Evolutionary conservation across 148 eudicot genomes (phyloP), one percentile per base, ranked within the genome.

Genomic region (Persicaria maculosa): DNA sequence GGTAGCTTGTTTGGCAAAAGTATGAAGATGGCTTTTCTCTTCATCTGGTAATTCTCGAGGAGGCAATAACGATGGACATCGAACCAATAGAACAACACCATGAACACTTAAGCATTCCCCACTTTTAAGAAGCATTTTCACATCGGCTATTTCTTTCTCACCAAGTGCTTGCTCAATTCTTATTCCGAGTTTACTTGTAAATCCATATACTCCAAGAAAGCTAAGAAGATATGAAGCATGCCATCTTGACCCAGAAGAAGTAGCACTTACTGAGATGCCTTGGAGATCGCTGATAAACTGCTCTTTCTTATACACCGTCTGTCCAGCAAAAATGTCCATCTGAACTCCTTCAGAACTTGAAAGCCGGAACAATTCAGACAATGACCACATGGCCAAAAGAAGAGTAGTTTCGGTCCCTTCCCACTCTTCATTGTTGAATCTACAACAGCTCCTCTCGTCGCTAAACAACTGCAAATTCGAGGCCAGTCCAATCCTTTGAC

Each of bases 51-150:
- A 50, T 74, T 71, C 73, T 20, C 78, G 73, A 22, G 82, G 84
- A 72, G 90, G 98, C 40, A 93, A 81, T 71, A 93, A 74, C 50
- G 85, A 77, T 16, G 95, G 93, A 79, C 97, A 91, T 47, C 89
- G 87, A 69, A 81, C 82, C 53, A 77, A 79, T 55, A 93, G 85
- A 82, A 93, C 54, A 72, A 87, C 83, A 75, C 78, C 74, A 77
- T 93, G 98, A 85, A 85, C 98, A 75, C 74, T 76, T 68, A 91
- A 15, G 79, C 81, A 75, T 73, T 83, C 87, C 77, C 81, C 86
- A 78, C 81, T 75, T 74, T 76, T 75, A 68, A 88, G 82, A 61
- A 77, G 67, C 75, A 93, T 85, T 74, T 77, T 79, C 80, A 91
- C 73, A 87, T 91, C 91, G 73, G 91, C 78, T 59, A 75, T 48